Evolutionary conservation across 306 rosid genomes (phyloP), one percentile per base, ranked within the genome.

Genomic region (Gastrolobium bilobum): DNA sequence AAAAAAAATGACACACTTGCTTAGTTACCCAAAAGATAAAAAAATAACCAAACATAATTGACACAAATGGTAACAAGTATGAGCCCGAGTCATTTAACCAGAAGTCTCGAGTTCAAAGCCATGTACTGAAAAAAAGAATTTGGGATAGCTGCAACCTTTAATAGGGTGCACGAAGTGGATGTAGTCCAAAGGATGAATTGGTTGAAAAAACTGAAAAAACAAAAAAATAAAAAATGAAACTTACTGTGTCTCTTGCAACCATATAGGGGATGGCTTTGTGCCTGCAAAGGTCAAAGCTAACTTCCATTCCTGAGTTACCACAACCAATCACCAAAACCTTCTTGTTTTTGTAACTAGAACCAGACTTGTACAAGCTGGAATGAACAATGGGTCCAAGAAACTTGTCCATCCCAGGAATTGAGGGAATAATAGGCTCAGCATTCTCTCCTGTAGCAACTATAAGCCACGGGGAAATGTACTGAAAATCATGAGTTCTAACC

Each of bases 301-400:
- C 90, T 91, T 93, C 98, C 98, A 93, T 93, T 40, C 98, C 98
- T 5, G 98, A 91, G 81, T 93, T 93, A 7, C 98, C 98, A 57
- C 97, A 93, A 1, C 98, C 98, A 44, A 93, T 40, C 2, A 93
- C 94, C 73, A 93, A 57, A 44, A 93, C 98, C 79, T 52, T 87
- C 62, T 87, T 79, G 85, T 86, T 86, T 37, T 50, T 80, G 35
- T 89, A 89, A 3, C 65, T 76, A 2, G 75, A 66, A 9, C 93
- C 97, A 34, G 94, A 86, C 51, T 87, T 91, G 10, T 91, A 93
- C 2, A 10, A 42, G 13, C 90, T 88, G 0, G 98, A 85, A 56
- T 93, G 98, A 67, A 74, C 43, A 33, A 91, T 50, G 10, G 74
- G 61, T 4, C 87, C 91, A 0, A 31, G 61, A 72, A 93, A 93